Base-by-base conservation (phyloP, 1,284 basidiomycete species). In the Ceratobasidium sp. region DNA sequence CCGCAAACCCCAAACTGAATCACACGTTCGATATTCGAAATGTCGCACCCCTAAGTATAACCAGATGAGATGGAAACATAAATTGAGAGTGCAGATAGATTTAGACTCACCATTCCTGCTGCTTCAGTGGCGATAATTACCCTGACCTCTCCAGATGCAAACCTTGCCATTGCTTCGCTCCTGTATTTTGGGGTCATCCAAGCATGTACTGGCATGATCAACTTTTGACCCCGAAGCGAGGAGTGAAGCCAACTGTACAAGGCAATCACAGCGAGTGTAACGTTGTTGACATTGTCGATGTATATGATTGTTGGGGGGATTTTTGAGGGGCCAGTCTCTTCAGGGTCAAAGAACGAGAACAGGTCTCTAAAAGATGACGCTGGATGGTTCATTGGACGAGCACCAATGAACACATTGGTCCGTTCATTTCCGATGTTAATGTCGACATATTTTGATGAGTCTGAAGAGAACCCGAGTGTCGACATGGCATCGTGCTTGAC, bases 371-470 rank as follows among this genome's bases (percentile, higher is more conserved):
- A 42, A 12, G 14, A 18, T 8, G 58, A 60, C 21, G 38, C 40
- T 9, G 58, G 58, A 28, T 42, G 23, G 2, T 18, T 42, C 58
- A 60, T 60, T 40, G 58, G 14, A 8, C 12, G 36, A 38, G 40
- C 21, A 4, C 58, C 58, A 28, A 60, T 23, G n/a, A 42, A 60
- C 38, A 60, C 58, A 23, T 60, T 60, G 11, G 38, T n/a, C 21
- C 38, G 58, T n/a, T 60, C 58, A 28, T 60, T 60, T 16, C 58
- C 58, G 23, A 60, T 60, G 25, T 60, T 23, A n/a, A 60, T 42
- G n/a, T 60, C 21, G 1, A 14, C 38, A 16, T 60, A 42, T 21
- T 60, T n/a, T 23, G 3, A 4, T 8, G 58, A 8, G 36, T 60
- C 36, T 12, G 58, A 40, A 8, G 58, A 38, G n/a, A 60, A 60